Evolutionary conservation across 768 basidiomycete genomes (phyloP).

Genomic region (Pleurotus pulmonarius): DNA sequence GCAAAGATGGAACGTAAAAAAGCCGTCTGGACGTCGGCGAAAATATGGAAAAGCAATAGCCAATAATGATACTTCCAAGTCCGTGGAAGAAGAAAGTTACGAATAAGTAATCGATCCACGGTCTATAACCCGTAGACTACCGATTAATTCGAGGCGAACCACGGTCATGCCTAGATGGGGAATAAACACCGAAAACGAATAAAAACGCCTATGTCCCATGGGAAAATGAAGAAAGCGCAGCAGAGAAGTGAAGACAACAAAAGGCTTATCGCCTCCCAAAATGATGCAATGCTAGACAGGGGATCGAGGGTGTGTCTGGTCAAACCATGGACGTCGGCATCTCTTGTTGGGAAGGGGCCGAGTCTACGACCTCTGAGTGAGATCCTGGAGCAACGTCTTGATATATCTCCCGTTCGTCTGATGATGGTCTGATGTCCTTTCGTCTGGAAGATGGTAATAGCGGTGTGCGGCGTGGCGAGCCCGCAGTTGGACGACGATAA

Average conservation of each 20-base stretch:
- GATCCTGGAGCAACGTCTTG: not conserved
- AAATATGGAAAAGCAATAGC: slow-evolving; percentile 1
- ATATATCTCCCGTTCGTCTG: not conserved
- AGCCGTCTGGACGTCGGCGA: not conserved
- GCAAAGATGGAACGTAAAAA: not conserved
- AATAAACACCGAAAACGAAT: not conserved
- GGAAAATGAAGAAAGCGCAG: not conserved
- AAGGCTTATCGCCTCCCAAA: not conserved
- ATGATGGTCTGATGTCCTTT: not conserved
- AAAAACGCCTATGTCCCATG: not conserved
- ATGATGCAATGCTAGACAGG: not conserved
- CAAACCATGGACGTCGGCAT: slow-evolving; percentile 3
- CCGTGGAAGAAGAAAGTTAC: not conserved
- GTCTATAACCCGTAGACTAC: not conserved
- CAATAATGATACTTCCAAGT: slow-evolving; percentile 6
- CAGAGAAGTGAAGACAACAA: not conserved
- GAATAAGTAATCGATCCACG: not conserved
- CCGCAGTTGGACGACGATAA: slow-evolving; percentile 6
- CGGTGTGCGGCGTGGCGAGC: slow-evolving; percentile 3
- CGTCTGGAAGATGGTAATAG: slow-evolving; percentile 5
- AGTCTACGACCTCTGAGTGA: not conserved
- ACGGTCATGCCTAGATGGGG: not conserved
- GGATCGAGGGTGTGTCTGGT: not conserved
- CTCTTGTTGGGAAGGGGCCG: not conserved
- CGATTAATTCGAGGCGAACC: not conserved